A percentile compares a stretch with the other conserved stretches of the same genome.
These are phyloP conservation scores for Fomes fomentarius DNA, from an alignment of 1,284 basidiomycete genomes.

Conservation along the genomic window DNA sequence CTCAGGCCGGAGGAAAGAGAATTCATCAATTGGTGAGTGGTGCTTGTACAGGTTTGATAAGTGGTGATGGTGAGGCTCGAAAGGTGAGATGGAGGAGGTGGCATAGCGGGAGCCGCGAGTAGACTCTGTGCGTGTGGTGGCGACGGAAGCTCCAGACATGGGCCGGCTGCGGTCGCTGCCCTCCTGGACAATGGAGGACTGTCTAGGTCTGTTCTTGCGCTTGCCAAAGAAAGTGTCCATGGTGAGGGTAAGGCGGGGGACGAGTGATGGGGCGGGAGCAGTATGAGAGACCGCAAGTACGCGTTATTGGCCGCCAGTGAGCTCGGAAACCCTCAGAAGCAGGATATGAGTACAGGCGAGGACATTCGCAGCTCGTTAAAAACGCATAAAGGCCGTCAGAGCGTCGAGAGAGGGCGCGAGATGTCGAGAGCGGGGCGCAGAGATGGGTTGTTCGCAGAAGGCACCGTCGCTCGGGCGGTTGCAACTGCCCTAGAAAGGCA, in stretches of 20 bases:
- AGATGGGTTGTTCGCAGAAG: background rate
- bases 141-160: constrained; percentile 34
- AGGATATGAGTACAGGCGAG: background rate
- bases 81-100: constrained; percentile 58
- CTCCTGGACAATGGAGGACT: constrained; percentile 49
- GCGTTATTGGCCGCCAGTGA: constrained; percentile 4
- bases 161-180: constrained; percentile 49
- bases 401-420: background rate
- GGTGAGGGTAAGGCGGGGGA: constrained; percentile 4
- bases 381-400: constrained; percentile 17
- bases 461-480: constrained; percentile 1
- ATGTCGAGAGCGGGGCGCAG: background rate
- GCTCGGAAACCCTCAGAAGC: constrained; percentile 1
- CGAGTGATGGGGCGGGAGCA: constrained; percentile 1
- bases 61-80: constrained; percentile 52
- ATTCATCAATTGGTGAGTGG: constrained; percentile 58
- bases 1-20: constrained; percentile 74
- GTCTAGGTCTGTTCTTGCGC: constrained; percentile 54
- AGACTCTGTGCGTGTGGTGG: constrained; percentile 61
- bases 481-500: background rate
- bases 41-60: constrained; percentile 54
- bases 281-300: constrained; percentile 2
- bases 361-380: constrained; percentile 14
- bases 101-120: constrained; percentile 65
- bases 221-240: constrained; percentile 63